Base-by-base conservation (phyloP, 1,139 yeast species). In the Zygoascus sp. region DNA sequence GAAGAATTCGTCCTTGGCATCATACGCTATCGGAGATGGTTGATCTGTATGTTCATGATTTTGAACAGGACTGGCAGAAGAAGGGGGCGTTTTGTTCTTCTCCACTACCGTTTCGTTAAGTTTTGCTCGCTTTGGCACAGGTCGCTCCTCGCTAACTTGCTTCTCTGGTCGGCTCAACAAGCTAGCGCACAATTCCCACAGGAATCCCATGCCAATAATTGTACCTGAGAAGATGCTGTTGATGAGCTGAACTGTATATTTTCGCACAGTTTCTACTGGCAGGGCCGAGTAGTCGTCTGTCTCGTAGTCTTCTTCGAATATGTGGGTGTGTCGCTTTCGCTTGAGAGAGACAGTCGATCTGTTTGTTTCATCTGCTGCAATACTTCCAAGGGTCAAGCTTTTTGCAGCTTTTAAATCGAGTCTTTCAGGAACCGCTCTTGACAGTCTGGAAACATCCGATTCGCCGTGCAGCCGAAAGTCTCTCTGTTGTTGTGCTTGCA, bases 271-370 rank as follows among this genome's bases (percentile, higher is more conserved):
- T 19, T 35, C 39, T 8, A 35, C 39, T 2, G 39, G 39, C 8
- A 35, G 25, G 5, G 25, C 27, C n/a, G 25, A 21, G 15, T 35
- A 20, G 11, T 35, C 16, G 27, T 35, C 39, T 10, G 39, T 16
- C 16, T 35, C 27, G 39, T 35, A 35, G 16, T 35, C 39, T 3
- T 35, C 39, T 7, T 35, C 27, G 13, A 35, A 35, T 30, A 15
- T 2, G 2, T 13, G 6, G 5, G 25, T 35, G 20, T 35, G 39
- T 7, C 25, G 11, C 39, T 35, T 35, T 21, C 39, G 19, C 25
- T 35, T 35, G 11, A 25, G 27, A 20, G 39, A 35, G 9, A 20
- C 5, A 3, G 34, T 15, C 8, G 34, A 30, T 30, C 17, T 30
- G 17, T 30, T 30, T 11, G 34, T 15, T 30, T 9, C 34, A n/a